Base-by-base conservation (phyloP, 371 early-diverging fungal species). In the Lichtheimia ramosa region DNA sequence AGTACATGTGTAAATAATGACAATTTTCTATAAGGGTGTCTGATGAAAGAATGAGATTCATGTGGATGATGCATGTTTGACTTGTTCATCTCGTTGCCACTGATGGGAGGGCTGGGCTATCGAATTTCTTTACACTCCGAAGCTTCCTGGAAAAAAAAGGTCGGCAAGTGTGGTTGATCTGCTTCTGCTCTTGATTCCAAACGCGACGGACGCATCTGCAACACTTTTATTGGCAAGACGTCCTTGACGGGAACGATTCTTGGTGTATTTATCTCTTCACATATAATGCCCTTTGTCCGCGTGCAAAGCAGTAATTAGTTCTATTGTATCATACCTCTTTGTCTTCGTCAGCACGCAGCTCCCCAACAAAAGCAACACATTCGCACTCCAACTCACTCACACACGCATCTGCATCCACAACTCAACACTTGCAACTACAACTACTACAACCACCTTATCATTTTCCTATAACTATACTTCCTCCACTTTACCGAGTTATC, bases 331-430 rank as follows among this genome's bases (percentile, higher is more conserved):
- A 52, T 52, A 52, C 34, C 34, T 24, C 18, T 25, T 52, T 46
- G n/a, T 52, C 53, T 52, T 52, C 25, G 53, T 52, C 53, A 52
- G 53, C 53, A 52, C 24, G 53, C 53, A 46, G 18, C 46, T 16
- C 21, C 46, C 46, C 46, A 46, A 21, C 46, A 52, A 34, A 34
- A 23, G 27, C 53, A 24, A 16, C 24, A 28, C 34, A 34, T 52
- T 34, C 14, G 4, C 34, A 52, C 28, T 10, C 25, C n/a, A 52
- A 24, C 34, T 24, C 21, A 23, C 25, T n/a, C 51, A 23, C 51
- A 51, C 51, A 23, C 27, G 16, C 25, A 27, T 27, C 53, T 24
- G 25, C 34, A 52, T 25, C 18, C 12, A 52, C 16, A 27, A 27
- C 24, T 27, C 18, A 52, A 28, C 27, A 52, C 34, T 52, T 18